These are phyloP conservation scores for Aspergillus bridgeri DNA, from an alignment of 495 filamentous ascomycete genomes.

Conservation along the genomic window DNA sequence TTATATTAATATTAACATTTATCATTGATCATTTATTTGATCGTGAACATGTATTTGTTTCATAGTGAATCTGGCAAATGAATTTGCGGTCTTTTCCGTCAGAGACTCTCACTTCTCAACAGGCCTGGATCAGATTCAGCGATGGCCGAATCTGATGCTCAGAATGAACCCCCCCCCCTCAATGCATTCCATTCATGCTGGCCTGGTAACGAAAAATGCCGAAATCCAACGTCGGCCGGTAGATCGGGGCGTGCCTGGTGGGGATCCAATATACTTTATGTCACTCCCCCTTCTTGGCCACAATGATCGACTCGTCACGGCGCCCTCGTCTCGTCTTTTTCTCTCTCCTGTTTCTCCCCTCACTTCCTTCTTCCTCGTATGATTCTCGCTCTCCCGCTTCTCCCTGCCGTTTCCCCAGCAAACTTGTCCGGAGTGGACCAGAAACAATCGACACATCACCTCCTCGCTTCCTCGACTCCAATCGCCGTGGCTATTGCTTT, in stretches of 20 bases:
- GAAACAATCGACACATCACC: conserved; percentile 1
- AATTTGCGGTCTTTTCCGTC: no score
- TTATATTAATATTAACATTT: no score
- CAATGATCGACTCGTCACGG: conserved; percentile 32
- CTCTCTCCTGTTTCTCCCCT: conserved; percentile 13
- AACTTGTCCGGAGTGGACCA: not conserved
- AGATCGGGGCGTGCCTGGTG: conserved; percentile 14
- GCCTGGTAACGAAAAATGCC: not conserved
- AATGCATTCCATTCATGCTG: not conserved
- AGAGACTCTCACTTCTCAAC: no score
- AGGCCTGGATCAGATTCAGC: no score
- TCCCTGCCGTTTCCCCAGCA: conserved; percentile 9
- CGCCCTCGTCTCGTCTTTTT: conserved; percentile 17
- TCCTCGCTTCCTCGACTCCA: conserved; percentile 14
- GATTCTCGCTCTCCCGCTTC: conserved; percentile 8
- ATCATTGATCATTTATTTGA: no score
- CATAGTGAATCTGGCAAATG: no score
- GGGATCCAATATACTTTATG: conserved; percentile 13
- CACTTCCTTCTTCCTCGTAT: conserved; percentile 8
- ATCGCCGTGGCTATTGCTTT: conserved; percentile 18
- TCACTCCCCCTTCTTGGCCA: conserved; percentile 20
- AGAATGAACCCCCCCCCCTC: no score
- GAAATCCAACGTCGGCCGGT: not conserved
- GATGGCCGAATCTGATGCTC: no score
- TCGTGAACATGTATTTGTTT: no score